Base-by-base conservation (phyloP, 352 stramenopile species). In the Ophiocytium majus region DNA sequence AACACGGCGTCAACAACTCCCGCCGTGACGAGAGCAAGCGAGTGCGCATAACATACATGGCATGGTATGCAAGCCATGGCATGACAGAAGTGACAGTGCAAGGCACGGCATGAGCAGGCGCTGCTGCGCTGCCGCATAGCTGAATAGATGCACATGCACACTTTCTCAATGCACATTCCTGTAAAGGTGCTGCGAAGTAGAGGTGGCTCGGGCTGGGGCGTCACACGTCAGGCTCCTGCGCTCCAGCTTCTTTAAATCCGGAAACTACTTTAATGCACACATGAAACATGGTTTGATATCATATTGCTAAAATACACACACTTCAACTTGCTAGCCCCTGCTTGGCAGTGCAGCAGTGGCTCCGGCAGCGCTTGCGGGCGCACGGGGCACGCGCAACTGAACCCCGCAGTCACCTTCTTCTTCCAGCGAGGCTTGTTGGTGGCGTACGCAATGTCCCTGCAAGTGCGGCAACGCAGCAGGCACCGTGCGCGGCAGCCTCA, bases 401-500 rank as follows among this genome's bases (percentile, higher is more conserved):
- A 19, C 17, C 50, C 81, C 64, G 14, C 31, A 81, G 5, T 17
- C 43, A 76, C 85, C 79, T 81, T 89, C 80, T 89, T 89, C 74
- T 86, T 89, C 86, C 86, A 89, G 76, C 86, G 80, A 10, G 78
- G 49, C 63, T 83, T 85, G 81, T 88, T 88, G 31, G 49, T 35
- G 49, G 84, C 79, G 57, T 83, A 88, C 33, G 84, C 84, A 9
- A 79, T 36, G 36, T 88, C 71, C 35, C 71, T 75, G 79, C 83
- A 88, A n/a, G n/a, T n/a, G n/a, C n/a, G n/a, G 83, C 43, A 57
- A 14, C 5, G 14, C 5, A 57, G 14, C 14, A 14, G 43, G 14
- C 14, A 57, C 5, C 5, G 43, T 57, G 5, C 43, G 43, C 14
- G 14, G 14, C 5, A 57, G 5, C 5, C 43, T 57, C 43, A 57